phyloP scores from a whole-genome alignment of 2,329 filamentous ascomycete species.

The Coleophoma crateriformis region DNA sequence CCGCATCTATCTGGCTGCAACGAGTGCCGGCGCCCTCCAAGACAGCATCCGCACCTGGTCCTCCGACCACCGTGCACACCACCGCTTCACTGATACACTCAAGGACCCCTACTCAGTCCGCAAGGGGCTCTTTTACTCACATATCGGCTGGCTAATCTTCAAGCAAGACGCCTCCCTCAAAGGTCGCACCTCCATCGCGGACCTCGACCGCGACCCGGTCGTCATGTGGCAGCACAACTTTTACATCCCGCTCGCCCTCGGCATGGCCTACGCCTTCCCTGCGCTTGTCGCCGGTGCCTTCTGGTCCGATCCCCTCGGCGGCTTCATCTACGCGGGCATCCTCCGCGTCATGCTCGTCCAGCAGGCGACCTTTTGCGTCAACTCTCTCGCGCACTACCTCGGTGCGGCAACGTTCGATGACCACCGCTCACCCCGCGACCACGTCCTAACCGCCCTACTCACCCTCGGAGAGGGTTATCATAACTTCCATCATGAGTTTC shows the following conservation, averaged over 20 bases:
- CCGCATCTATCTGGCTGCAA: constrained; percentile 70
- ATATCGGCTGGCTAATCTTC: neutral
- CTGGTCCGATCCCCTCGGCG: constrained; percentile 43
- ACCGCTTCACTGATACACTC: constrained; percentile 44
- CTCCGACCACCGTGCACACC: constrained; percentile 37
- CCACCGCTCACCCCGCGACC: constrained; percentile 64
- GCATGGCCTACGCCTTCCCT: neutral
- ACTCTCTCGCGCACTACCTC: constrained; percentile 47
- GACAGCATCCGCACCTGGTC: constrained; percentile 58
- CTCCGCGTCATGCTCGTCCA: constrained; percentile 46
- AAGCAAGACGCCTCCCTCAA: neutral
- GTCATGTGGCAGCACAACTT: neutral
- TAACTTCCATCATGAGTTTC: constrained; percentile 72
- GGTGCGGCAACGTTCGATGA: constrained; percentile 66
- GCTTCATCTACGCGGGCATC: constrained; percentile 45
- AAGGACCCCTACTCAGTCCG: neutral
- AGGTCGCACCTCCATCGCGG: neutral
- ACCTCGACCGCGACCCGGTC: neutral
- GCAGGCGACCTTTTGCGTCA: constrained; percentile 48
- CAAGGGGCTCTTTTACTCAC: neutral
- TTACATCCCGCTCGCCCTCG: neutral
- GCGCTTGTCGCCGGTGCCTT: neutral
- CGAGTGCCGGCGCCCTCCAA: constrained; percentile 75
- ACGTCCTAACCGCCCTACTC: constrained; percentile 60
- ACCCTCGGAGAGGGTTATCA: constrained; percentile 68